These are phyloP conservation scores for Vitis hybrid DNA, from an alignment of 177 flowering plant species.

Conservation along the genomic window DNA sequence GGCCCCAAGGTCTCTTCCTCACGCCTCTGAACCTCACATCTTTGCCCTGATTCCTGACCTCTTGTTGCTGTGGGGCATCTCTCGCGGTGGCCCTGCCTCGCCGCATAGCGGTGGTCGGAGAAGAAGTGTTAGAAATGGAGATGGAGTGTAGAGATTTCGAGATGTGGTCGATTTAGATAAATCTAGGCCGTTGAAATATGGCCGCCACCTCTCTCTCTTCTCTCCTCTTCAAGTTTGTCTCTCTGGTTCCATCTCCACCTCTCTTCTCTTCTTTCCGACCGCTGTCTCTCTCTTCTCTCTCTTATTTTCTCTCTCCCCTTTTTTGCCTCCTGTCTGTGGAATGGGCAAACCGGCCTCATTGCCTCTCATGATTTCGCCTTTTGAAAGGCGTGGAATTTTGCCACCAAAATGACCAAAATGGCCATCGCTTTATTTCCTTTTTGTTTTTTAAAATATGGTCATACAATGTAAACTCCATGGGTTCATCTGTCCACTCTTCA, in stretches of 20 bases:
- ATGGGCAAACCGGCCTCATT: no score
- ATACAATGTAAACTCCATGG: no score
- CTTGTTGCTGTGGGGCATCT: background rate
- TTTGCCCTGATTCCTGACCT: constrained; percentile 9
- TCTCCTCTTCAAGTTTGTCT: background rate
- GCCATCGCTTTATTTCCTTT: no score
- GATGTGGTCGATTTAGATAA: no score
- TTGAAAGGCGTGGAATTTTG: no score
- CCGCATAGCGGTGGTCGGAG: constrained; percentile 30
- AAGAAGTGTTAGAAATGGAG: background rate
- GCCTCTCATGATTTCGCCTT: no score
- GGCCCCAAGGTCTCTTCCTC: constrained; percentile 86
- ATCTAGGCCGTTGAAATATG: no score
- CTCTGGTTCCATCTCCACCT: background rate
- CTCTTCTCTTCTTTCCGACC: background rate
- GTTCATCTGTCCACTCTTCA: no score
- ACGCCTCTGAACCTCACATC: constrained; percentile 72
- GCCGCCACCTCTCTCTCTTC: no score
- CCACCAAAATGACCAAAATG: no score
- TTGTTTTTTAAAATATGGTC: no score
- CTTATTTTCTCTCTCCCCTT: background rate
- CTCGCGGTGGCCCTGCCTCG: constrained; percentile 30
- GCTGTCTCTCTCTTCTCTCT: constrained; percentile 1
- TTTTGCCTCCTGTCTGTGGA: background rate
- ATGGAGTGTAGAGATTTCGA: background rate